Conservation (phyloP, 129 eudicot genomes). For the Flaveria trinervia region DNA sequence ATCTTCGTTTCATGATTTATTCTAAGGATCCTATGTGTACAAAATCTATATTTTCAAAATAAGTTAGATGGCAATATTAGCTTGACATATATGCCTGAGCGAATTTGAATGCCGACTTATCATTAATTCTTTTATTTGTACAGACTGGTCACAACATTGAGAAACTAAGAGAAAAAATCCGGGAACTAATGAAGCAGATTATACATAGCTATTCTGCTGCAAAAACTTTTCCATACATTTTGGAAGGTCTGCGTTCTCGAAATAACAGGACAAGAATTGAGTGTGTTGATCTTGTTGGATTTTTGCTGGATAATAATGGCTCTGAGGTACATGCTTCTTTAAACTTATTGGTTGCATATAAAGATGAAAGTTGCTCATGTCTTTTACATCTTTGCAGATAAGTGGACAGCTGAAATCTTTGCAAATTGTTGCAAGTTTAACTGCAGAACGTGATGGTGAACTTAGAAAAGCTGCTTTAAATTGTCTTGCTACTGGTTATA, state of each 20-base stretch:
- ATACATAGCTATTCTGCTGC: constrained; percentile 80
- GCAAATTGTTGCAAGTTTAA: constrained; percentile 95
- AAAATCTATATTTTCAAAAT: not conserved
- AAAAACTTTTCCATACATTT: constrained; percentile 76
- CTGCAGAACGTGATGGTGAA: constrained; percentile 98
- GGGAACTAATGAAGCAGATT: constrained; percentile 79
- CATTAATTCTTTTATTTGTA: constrained; percentile 9
- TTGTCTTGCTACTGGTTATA: constrained; percentile 85
- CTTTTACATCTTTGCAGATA: constrained; percentile 43
- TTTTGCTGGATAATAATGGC: constrained; percentile 75
- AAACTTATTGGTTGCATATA: not conserved
- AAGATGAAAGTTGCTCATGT: constrained; percentile 19
- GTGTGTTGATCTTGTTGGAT: constrained; percentile 91
- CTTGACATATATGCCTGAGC: not conserved
- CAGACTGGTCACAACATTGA: constrained; percentile 99
- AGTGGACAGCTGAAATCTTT: constrained; percentile 76
- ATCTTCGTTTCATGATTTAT: not conserved
- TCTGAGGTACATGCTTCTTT: constrained; percentile 60
- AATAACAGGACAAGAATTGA: constrained; percentile 84
- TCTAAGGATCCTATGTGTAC: not conserved
- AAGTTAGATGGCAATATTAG: not conserved
- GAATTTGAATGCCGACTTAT: not conserved
- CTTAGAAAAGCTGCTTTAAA: constrained; percentile 92
- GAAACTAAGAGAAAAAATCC: constrained; percentile 84
- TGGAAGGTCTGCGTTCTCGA: constrained; percentile 95